These are phyloP conservation scores for Pleurotus djamor DNA, from an alignment of 768 basidiomycete genomes.

Conservation along the genomic window DNA sequence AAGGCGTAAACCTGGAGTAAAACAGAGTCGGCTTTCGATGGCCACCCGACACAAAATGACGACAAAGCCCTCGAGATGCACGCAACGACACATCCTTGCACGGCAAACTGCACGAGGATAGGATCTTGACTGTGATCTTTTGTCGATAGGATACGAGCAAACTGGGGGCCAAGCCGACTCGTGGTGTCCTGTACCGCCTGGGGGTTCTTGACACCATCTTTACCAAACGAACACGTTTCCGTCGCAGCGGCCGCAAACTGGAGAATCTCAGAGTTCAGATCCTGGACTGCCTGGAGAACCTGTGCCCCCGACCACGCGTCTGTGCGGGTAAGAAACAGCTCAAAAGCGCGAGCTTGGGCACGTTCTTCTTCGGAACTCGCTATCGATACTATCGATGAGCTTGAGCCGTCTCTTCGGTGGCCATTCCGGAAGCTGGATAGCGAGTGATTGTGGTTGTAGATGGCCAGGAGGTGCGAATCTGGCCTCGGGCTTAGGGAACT, in stretches of 20 bases:
- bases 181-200: constrained; percentile 61
- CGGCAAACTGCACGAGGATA: constrained; percentile 70
- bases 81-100: constrained; percentile 69
- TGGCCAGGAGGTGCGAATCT: constrained; percentile 1
- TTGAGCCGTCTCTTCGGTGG: constrained; percentile 5
- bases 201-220: constrained; percentile 19
- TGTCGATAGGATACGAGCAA: constrained; percentile 58
- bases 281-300: constrained; percentile 75
- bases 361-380: constrained; percentile 44
- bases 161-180: constrained; percentile 58
- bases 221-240: constrained; percentile 59
- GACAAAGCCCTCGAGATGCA: constrained; percentile 68
- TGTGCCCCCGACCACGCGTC: constrained; percentile 78
- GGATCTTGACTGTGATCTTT: constrained; percentile 76
- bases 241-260: constrained; percentile 77
- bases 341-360: constrained; percentile 55
- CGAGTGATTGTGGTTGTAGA: constrained; percentile 6
- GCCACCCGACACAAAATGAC: constrained; percentile 73
- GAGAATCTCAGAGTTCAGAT: constrained; percentile 79
- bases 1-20: constrained; percentile 59
- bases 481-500: constrained; percentile 5
- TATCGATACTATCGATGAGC: constrained; percentile 8
- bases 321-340: constrained; percentile 70
- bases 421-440: constrained; percentile 3
- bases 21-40: constrained; percentile 65